Conservation (phyloP, 1,284 basidiomycete species). For the Erythrobasidium hasegawianum region DNA sequence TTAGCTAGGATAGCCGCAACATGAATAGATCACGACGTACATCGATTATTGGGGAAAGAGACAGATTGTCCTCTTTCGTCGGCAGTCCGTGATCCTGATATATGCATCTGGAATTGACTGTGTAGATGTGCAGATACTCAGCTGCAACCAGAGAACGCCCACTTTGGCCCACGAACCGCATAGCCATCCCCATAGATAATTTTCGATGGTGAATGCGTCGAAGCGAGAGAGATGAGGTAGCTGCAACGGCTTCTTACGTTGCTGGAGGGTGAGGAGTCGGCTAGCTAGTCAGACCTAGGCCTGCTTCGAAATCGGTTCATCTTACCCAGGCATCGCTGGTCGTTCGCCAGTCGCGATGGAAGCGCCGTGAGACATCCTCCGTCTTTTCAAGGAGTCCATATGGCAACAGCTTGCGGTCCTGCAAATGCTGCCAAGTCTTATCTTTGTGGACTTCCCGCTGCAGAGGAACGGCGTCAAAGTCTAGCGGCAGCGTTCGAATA, state of each 20-base stretch:
- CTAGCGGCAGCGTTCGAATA: conserved; percentile 27
- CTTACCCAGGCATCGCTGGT: conserved; percentile 36
- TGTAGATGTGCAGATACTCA: no score
- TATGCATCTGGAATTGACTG: conserved; percentile 45
- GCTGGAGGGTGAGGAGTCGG: no score
- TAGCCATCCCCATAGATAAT: conserved; percentile 40
- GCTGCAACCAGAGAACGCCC: no score
- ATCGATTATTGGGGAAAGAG: conserved; percentile 44
- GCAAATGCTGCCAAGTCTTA: background rate
- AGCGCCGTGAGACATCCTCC: conserved; percentile 35
- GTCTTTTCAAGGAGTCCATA: conserved; percentile 6
- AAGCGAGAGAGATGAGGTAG: background rate
- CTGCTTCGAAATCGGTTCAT: no score
- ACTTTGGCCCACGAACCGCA: conserved; percentile 33
- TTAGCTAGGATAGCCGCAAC: no score
- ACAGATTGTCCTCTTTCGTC: conserved; percentile 40
- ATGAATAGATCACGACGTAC: no score
- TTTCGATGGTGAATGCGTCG: conserved; percentile 34
- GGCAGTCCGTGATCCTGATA: conserved; percentile 40
- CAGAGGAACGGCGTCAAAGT: conserved; percentile 23
- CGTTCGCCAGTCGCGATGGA: conserved; percentile 37
- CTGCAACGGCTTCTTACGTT: background rate
- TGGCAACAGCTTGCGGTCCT: background rate
- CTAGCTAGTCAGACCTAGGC: no score
- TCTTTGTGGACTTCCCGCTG: conserved; percentile 13